Conservation (phyloP, 805 yeast genomes). For the Alloascoidea africana region DNA sequence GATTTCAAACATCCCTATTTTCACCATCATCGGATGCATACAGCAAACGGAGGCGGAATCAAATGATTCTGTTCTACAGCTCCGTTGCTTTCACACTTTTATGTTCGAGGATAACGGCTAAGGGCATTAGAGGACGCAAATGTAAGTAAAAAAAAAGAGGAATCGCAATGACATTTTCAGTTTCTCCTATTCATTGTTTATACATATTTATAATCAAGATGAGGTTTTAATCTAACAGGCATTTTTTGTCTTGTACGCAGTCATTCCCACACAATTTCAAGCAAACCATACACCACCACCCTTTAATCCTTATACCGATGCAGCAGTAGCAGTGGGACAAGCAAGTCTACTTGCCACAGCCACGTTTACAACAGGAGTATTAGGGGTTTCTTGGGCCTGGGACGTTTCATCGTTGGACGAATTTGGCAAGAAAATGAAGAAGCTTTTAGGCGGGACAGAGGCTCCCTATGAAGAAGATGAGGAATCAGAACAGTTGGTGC, state of each 20-base stretch:
- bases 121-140: too few relatives aligned
- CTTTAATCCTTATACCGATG: conserved; percentile 70
- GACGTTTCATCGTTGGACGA: conserved; percentile 59
- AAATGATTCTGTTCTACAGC: not conserved
- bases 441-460: conserved; percentile 51
- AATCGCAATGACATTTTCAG: too few relatives aligned
- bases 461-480: too few relatives aligned
- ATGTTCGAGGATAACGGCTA: not conserved
- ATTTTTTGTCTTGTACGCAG: too few relatives aligned
- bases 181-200: too few relatives aligned
- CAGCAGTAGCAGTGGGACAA: conserved; percentile 69
- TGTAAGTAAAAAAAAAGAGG: too few relatives aligned
- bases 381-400: conserved; percentile 69
- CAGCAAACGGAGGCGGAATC: not conserved
- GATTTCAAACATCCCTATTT: too few relatives aligned
- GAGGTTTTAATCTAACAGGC: too few relatives aligned
- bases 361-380: conserved; percentile 52
- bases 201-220: too few relatives aligned
- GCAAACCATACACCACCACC: conserved; percentile 79
- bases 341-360: conserved; percentile 67
- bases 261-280: conserved; percentile 61
- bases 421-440: conserved; percentile 55
- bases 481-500: too few relatives aligned
- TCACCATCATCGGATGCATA: not conserved
- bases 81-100: not conserved